A percentile compares a stretch with the other conserved stretches of the same genome.
Evolutionary conservation across 257 asterid species (phyloP).

Genomic region (Craterostigma plantagineum): DNA sequence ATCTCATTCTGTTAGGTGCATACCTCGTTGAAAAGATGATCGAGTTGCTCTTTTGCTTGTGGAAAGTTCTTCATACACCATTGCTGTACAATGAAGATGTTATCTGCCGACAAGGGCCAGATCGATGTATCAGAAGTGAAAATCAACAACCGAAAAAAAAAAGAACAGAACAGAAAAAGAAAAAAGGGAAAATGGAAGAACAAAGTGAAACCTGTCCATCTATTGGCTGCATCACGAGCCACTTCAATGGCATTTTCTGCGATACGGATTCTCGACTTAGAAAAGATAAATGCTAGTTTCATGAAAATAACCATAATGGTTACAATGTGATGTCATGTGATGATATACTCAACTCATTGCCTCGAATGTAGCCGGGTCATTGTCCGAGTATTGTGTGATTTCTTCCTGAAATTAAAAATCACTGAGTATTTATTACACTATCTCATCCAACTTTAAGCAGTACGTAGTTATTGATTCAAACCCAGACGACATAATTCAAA

Average conservation of each 20-base stretch:
- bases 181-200: conserved; percentile 6
- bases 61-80: conserved; percentile 94
- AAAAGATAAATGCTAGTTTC: background rate
- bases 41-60: conserved; percentile 93
- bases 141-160: background rate
- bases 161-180: background rate
- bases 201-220: conserved; percentile 77
- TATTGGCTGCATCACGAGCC: conserved; percentile 78
- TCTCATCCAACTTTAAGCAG: no score
- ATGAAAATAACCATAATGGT: no score
- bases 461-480: no score
- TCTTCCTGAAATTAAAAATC: conserved; percentile 39
- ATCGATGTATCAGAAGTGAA: conserved; percentile 1
- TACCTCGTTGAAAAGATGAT: conserved; percentile 79
- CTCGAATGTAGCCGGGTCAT: conserved; percentile 84
- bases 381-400: conserved; percentile 53
- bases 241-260: conserved; percentile 68
- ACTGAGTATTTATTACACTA: no score
- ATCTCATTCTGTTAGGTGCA: background rate
- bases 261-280: conserved; percentile 9
- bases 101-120: conserved; percentile 29
- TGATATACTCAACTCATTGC: conserved; percentile 51
- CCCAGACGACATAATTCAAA: no score
- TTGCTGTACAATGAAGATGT: conserved; percentile 74
- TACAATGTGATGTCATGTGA: background rate